phyloP scores from a whole-genome alignment of 106 monocot genomes.

The Xerophyta viscosa region DNA sequence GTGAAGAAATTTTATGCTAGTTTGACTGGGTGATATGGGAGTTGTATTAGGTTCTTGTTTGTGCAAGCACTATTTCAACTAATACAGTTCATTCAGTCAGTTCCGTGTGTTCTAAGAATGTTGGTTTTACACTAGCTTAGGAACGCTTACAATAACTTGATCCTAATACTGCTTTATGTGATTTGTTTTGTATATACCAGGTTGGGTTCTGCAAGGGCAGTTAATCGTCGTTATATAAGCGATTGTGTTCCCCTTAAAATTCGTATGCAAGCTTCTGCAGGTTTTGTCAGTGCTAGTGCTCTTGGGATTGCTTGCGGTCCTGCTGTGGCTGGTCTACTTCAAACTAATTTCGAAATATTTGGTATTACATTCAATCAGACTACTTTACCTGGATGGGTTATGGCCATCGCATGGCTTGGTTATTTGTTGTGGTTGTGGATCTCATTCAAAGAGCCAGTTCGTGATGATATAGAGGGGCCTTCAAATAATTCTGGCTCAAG shows the following conservation, averaged over 20 bases:
- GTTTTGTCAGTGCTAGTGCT: slow-evolving; percentile 50
- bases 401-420: slow-evolving; percentile 33
- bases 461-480: slow-evolving; percentile 5
- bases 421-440: slow-evolving; percentile 39
- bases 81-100: too few relatives aligned
- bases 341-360: slow-evolving; percentile 27
- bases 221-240: slow-evolving; percentile 41
- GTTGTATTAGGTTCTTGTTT: too few relatives aligned
- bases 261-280: slow-evolving; percentile 44
- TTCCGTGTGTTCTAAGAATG: too few relatives aligned
- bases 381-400: slow-evolving; percentile 41
- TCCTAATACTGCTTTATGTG: too few relatives aligned
- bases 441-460: slow-evolving; percentile 35
- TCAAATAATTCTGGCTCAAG: slow-evolving; percentile 4
- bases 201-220: slow-evolving; percentile 47
- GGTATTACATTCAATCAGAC: slow-evolving; percentile 24
- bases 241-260: slow-evolving; percentile 39
- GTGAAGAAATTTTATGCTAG: too few relatives aligned
- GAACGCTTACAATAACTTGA: too few relatives aligned
- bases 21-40: too few relatives aligned
- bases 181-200: too few relatives aligned
- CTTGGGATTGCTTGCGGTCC: slow-evolving; percentile 48
- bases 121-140: too few relatives aligned
- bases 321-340: slow-evolving; percentile 39
- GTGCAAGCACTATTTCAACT: too few relatives aligned